Evolutionary conservation across 306 rosid genomes (phyloP).

Genomic region (Gynostemma pentaphyllum): DNA sequence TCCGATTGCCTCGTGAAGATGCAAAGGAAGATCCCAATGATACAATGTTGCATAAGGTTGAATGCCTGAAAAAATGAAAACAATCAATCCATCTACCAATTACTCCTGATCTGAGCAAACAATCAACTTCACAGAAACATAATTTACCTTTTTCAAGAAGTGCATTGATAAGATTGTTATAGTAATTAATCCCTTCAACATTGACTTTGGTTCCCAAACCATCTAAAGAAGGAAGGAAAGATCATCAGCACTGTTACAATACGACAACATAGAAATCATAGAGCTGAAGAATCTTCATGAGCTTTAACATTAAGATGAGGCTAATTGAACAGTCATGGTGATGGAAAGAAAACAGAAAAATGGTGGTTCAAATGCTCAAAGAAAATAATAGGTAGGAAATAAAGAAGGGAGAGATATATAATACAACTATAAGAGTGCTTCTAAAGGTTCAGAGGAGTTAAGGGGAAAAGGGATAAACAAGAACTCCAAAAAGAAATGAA

Average conservation of each 20-base stretch:
- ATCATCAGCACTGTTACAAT: background rate
- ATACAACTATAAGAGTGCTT: background rate
- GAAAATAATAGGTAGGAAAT: background rate
- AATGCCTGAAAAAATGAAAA: slow-evolving; percentile 43
- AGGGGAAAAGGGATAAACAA: background rate
- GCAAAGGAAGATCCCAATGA: slow-evolving; percentile 96
- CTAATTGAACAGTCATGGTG: background rate
- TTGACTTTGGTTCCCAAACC: slow-evolving; percentile 84
- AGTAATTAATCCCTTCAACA: slow-evolving; percentile 63
- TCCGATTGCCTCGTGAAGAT: slow-evolving; percentile 72
- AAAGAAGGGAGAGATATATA: background rate
- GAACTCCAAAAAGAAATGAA: background rate
- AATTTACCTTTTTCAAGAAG: slow-evolving; percentile 72
- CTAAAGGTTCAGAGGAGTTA: background rate
- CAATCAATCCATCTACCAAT: slow-evolving; percentile 2
- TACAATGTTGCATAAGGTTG: slow-evolving; percentile 77
- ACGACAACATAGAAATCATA: background rate
- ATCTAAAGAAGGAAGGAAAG: slow-evolving; percentile 41
- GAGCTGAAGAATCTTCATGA: background rate
- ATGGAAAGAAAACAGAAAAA: background rate
- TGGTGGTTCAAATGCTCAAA: background rate
- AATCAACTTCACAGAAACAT: slow-evolving; percentile 4
- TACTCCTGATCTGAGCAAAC: background rate
- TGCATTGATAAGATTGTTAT: slow-evolving; percentile 68
- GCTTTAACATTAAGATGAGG: too few species aligned